These are phyloP conservation scores for Euphorbia schlechtendalii DNA, from an alignment of 441 rosid genomes.

Conservation along the genomic window DNA sequence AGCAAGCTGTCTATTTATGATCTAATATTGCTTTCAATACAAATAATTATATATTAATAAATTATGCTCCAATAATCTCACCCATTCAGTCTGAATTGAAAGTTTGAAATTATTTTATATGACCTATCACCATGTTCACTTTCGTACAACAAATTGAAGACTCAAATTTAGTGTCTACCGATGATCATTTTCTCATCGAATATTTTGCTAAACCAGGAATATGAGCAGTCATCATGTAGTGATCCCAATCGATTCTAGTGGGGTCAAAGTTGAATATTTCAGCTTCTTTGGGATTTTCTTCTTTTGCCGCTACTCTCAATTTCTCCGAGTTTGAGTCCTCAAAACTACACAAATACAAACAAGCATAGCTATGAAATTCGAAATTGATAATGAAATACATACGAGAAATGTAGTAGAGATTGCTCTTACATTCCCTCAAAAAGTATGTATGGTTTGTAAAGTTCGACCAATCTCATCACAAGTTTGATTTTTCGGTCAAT, in stretches of 20 bases:
- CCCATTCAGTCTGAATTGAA: too few species aligned
- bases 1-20: background rate
- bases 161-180: too few species aligned
- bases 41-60: too few species aligned
- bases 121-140: background rate
- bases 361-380: background rate
- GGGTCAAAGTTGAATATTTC: conserved; percentile 28
- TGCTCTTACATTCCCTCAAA: conserved; percentile 20
- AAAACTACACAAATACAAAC: conserved; percentile 14
- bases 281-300: background rate
- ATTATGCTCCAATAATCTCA: background rate
- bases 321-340: conserved; percentile 32
- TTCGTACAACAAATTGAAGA: too few species aligned
- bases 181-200: conserved; percentile 14
- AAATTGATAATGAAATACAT: background rate
- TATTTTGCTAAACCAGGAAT: conserved; percentile 29
- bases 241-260: conserved; percentile 31
- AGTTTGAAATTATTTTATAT: too few species aligned
- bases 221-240: conserved; percentile 29
- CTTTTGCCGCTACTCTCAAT: conserved; percentile 13
- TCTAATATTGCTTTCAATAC: background rate
- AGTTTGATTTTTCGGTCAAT: conserved; percentile 34
- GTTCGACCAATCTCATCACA: conserved; percentile 37
- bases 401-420: too few species aligned
- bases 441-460: conserved; percentile 46